Base-by-base conservation (phyloP, 2,329 filamentous ascomycete genomes). In the Raffaelea albimanens region DNA sequence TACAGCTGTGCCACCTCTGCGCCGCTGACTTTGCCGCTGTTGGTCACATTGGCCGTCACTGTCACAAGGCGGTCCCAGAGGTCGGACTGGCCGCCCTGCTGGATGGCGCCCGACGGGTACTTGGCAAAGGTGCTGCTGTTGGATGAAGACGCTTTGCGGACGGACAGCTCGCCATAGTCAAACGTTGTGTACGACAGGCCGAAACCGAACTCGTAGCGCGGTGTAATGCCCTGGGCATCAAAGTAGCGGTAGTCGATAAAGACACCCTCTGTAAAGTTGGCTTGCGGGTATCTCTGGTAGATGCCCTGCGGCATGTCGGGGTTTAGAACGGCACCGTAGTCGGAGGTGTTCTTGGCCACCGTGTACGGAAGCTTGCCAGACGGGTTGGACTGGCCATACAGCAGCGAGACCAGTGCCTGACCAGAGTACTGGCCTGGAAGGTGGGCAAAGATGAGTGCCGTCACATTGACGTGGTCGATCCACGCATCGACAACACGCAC, bases 381-480 rank as follows among this genome's bases (percentile, higher is more conserved):
- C 0, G 74, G 74, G 53, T 72, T 76, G 8, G 67, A 62, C 3
- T 74, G 67, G 33, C 79, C 79, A 56, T 80, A 82, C 2, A 82
- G 64, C 8, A 83, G 58, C 1, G 71, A 67, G 0, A 73, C 72
- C 2, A 82, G 59, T 0, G 76, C 72, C 2, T 64, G 60, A 0
- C 82, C 81, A 2, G 72, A 75, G 50, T 81, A 74, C 58, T 84
- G 78, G 1, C 81, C 81, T 0, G 80, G 80, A 0, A 83, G 64
- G 57, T 83, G 79, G 2, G 76, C 80, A 55, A 78, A 78, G 0
- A 85, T 65, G 9, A 85, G 67, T 0, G 73, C 79, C 0, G 78
- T 83, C 31, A 85, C 71, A 51, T 84, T 84, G 2, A 69, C 63
- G 50, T 85, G 72, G 33, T 83, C 72, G 50, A 79, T 68, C 67